Evolutionary conservation across 352 stramenopile genomes (phyloP).

Genomic region (Phytopythium ostracodes): DNA sequence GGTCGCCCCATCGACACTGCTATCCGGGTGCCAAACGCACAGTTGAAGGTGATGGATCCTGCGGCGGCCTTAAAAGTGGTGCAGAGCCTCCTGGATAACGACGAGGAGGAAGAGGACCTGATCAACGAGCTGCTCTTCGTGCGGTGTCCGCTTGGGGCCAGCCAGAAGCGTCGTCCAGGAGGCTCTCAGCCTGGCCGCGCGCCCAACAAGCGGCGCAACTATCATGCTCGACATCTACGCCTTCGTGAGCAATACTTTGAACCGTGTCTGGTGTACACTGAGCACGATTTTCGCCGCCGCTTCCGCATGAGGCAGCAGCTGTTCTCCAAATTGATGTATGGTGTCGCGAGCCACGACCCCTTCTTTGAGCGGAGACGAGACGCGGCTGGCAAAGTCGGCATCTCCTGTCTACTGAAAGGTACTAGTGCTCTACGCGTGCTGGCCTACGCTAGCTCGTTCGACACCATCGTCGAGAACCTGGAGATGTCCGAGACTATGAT

Average conservation of each 20-base stretch:
- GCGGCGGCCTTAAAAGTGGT: background rate
- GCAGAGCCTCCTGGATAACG: background rate
- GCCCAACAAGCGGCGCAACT: background rate
- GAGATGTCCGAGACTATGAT: conserved; percentile 1
- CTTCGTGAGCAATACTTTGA: background rate
- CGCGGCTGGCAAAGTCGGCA: background rate
- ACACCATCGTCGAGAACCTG: conserved; percentile 2
- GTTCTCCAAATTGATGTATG: background rate
- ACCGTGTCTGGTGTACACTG: background rate
- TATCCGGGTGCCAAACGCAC: background rate
- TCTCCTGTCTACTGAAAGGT: background rate
- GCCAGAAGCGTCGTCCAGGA: background rate
- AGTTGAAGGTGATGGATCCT: background rate
- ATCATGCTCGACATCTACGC: background rate
- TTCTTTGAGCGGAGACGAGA: background rate
- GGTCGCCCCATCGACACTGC: background rate
- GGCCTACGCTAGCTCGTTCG: background rate
- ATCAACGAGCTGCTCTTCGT: background rate
- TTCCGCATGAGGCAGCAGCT: background rate
- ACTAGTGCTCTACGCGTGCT: background rate
- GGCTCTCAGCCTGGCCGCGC: background rate
- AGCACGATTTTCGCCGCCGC: background rate
- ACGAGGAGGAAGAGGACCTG: background rate
- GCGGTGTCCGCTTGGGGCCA: background rate
- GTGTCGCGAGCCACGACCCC: background rate